Evolutionary conservation across 768 basidiomycete genomes (phyloP).

Genomic region (Lactarius indigo): DNA sequence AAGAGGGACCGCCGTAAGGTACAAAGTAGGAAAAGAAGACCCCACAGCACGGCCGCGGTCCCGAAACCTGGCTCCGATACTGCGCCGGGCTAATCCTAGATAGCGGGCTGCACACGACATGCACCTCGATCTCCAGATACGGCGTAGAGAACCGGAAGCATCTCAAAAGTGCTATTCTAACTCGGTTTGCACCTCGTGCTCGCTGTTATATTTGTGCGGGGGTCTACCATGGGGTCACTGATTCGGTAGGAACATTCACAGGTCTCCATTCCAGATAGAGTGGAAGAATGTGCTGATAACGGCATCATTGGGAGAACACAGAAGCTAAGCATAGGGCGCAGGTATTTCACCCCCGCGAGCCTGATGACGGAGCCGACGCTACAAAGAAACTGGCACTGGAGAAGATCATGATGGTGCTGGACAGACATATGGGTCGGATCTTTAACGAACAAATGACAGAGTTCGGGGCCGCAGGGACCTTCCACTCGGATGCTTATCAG

Average conservation of each 20-base stretch:
- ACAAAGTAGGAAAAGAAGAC: background rate
- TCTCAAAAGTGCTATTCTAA: background rate
- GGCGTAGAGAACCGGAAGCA: background rate
- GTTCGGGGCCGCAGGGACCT: slow-evolving; percentile 14
- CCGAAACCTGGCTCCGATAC: background rate
- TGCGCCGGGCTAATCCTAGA: slow-evolving; percentile 1
- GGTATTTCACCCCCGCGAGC: background rate
- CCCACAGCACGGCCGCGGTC: background rate
- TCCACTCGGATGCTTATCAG: background rate
- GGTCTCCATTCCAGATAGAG: background rate
- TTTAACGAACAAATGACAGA: slow-evolving; percentile 4
- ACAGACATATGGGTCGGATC: background rate
- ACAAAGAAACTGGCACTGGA: background rate
- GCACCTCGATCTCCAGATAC: background rate
- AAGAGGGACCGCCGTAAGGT: background rate
- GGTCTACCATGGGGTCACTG: background rate
- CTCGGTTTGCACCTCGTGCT: background rate
- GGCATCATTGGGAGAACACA: background rate
- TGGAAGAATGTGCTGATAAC: slow-evolving; percentile 7
- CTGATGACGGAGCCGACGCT: background rate
- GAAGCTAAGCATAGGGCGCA: background rate
- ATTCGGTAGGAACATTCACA: background rate
- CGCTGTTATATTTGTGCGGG: background rate
- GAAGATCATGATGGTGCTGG: background rate
- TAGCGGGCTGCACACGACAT: background rate